Conservation (phyloP, 176 grass and related monocot species). For the Cenchrus americanus region DNA sequence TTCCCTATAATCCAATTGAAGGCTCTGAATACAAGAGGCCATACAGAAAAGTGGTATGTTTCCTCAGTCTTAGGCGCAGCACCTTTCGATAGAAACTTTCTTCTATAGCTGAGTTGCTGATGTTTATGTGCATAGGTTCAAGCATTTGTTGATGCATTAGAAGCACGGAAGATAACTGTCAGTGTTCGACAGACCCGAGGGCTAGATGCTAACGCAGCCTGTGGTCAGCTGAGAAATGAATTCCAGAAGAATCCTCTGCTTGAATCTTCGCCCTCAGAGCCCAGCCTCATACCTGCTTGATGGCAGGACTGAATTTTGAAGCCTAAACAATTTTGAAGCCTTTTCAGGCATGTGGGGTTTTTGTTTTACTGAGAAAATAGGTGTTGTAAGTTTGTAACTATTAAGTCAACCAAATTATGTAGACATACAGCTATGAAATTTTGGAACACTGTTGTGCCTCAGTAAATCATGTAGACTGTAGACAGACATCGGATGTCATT, state of each 20-base stretch:
- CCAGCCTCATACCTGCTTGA: conserved; percentile 49
- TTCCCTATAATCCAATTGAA: conserved; percentile 94
- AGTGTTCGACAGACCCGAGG: conserved; percentile 86
- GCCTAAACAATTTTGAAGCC: not conserved
- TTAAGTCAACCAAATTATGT: conserved; percentile 1
- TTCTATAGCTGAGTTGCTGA: not conserved
- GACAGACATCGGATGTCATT: too few relatives aligned
- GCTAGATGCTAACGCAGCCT: conserved; percentile 93
- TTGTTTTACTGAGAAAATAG: conserved; percentile 1
- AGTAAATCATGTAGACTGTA: too few relatives aligned
- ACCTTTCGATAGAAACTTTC: not conserved
- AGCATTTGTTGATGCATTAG: conserved; percentile 69
- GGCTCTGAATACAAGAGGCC: conserved; percentile 93
- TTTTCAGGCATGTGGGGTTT: not conserved
- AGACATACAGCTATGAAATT: too few relatives aligned
- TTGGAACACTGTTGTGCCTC: too few relatives aligned
- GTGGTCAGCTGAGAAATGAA: conserved; percentile 89
- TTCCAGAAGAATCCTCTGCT: conserved; percentile 82
- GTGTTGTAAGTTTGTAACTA: conserved; percentile 19
- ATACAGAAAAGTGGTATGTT: conserved; percentile 83
- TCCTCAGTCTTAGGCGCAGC: not conserved
- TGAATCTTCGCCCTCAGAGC: conserved; percentile 32
- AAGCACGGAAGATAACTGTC: conserved; percentile 71
- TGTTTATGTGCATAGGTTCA: conserved; percentile 49
- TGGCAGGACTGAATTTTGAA: not conserved